Evolutionary conservation across 176 grass and related monocot species (phyloP).

Genomic region (Luzula sylvatica): DNA sequence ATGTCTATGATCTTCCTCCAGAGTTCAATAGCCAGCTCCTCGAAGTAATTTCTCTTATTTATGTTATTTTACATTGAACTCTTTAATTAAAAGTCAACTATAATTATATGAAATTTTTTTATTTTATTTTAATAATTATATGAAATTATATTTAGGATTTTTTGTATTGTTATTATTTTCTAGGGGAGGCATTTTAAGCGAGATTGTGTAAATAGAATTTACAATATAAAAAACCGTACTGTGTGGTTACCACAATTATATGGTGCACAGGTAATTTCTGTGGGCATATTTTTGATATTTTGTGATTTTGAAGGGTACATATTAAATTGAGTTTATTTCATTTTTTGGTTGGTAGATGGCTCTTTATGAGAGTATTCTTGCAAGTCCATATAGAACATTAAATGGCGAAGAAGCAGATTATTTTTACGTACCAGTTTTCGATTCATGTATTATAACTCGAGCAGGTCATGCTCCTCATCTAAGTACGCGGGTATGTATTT

Average conservation of each 20-base stretch:
- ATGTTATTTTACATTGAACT: conserved; percentile 4
- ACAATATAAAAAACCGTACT: conserved; percentile 70
- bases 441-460: conserved; percentile 87
- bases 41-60: conserved; percentile 48
- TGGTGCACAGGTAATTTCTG: conserved; percentile 88
- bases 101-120: no score
- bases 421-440: conserved; percentile 92
- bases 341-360: conserved; percentile 62
- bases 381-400: conserved; percentile 82
- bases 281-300: no score
- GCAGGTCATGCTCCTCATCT: conserved; percentile 77
- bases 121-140: no score
- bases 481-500: conserved; percentile 36
- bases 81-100: no score
- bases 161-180: no score
- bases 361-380: conserved; percentile 91
- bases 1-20: conserved; percentile 94
- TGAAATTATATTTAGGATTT: no score
- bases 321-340: no score
- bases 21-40: conserved; percentile 88
- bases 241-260: conserved; percentile 71
- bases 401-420: conserved; percentile 97
- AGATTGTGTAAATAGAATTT: conserved; percentile 93
- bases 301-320: no score
- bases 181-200: conserved; percentile 78